phyloP scores from a whole-genome alignment of 2,329 filamentous ascomycete species.

The Chalara sp. region DNA sequence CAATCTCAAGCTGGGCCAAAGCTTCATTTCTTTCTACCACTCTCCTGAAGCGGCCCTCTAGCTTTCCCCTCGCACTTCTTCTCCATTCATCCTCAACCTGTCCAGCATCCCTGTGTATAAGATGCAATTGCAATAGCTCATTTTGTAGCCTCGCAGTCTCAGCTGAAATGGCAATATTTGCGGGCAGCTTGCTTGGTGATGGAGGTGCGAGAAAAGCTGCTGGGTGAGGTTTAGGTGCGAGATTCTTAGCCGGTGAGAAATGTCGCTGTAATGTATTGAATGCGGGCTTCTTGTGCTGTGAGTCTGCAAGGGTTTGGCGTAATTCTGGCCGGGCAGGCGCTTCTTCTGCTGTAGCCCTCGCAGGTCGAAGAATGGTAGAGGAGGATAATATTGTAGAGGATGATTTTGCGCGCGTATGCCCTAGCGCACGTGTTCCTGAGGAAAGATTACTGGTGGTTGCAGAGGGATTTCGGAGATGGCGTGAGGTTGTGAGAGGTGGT shows the following conservation, averaged over 20 bases:
- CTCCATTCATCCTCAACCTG: slow-evolving; percentile 44
- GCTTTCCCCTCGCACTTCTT: slow-evolving; percentile 43
- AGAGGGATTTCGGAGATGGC: slow-evolving; percentile 22
- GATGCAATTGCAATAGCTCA: slow-evolving; percentile 57
- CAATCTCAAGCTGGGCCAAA: slow-evolving; percentile 29
- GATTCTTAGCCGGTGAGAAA: slow-evolving; percentile 56
- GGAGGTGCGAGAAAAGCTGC: slow-evolving; percentile 51
- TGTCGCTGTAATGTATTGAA: slow-evolving; percentile 62
- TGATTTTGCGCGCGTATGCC: slow-evolving; percentile 22
- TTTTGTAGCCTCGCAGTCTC: slow-evolving; percentile 55
- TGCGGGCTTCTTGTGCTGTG: slow-evolving; percentile 17
- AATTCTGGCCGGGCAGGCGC: slow-evolving; percentile 1
- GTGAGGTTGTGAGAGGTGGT: slow-evolving; percentile 18
- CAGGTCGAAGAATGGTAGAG: slow-evolving; percentile 14
- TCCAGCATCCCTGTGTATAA: slow-evolving; percentile 51
- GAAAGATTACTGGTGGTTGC: slow-evolving; percentile 10
- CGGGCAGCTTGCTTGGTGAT: slow-evolving; percentile 53
- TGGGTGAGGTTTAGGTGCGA: slow-evolving; percentile 55
- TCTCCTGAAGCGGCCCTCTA: slow-evolving; percentile 38
- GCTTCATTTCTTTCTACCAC: slow-evolving; percentile 34
- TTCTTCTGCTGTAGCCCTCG: slow-evolving; percentile 9
- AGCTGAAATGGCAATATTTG: slow-evolving; percentile 51
- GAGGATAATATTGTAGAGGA: slow-evolving; percentile 16
- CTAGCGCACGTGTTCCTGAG: slow-evolving; percentile 2
- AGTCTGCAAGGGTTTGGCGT: slow-evolving; percentile 11